phyloP scores from a whole-genome alignment of 768 basidiomycete species.

The Auricularia heimuer region DNA sequence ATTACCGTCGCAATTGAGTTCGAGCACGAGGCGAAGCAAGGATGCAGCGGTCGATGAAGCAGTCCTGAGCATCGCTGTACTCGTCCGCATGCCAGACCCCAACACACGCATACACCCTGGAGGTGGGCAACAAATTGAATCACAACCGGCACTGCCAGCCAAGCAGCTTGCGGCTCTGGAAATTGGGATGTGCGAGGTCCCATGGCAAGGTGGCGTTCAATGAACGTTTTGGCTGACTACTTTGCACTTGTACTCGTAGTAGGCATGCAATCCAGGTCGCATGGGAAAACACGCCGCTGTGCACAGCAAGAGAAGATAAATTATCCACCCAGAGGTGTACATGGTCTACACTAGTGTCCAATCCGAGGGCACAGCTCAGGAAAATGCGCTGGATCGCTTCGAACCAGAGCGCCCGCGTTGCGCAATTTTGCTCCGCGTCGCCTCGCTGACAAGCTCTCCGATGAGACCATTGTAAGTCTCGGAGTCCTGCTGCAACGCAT shows the following conservation, averaged over 20 bases:
- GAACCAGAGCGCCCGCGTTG: neutral
- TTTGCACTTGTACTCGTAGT: neutral
- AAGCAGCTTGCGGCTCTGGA: neutral
- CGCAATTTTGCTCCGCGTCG: conserved; percentile 28
- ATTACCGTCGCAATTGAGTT: neutral
- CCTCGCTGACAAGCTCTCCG: conserved; percentile 85
- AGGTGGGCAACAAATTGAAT: neutral
- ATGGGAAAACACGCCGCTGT: neutral
- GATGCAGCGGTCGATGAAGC: neutral
- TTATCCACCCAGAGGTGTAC: neutral
- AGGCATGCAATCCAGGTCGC: neutral
- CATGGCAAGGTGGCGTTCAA: neutral
- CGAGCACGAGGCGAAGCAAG: neutral
- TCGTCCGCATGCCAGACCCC: neutral
- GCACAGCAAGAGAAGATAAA: neutral
- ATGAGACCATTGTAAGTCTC: conserved; percentile 88
- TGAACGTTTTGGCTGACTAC: neutral
- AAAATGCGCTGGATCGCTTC: conserved; percentile 1
- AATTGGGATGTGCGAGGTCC: neutral
- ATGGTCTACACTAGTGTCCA: neutral
- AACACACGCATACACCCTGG: neutral
- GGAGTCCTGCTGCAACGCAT: conserved; percentile 75
- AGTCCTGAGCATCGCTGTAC: neutral
- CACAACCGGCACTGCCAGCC: neutral
- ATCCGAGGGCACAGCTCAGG: neutral